phyloP scores from a whole-genome alignment of 805 yeast species.

The Candida montana region DNA sequence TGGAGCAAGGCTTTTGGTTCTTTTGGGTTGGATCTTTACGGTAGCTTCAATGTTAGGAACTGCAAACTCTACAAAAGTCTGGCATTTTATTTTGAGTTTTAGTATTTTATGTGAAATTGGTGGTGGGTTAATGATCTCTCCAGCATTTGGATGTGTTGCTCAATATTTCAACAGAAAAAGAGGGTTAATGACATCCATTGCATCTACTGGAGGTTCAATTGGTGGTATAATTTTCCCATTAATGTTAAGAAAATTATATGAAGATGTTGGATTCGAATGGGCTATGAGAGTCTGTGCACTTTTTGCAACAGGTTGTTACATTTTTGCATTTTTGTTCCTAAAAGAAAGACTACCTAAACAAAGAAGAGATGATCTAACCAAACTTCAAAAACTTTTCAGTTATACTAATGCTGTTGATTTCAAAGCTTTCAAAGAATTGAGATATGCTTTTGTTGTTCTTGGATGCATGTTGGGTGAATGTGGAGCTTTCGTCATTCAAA shows the following conservation, averaged over 20 bases:
- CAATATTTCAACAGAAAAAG: slow-evolving; percentile 59
- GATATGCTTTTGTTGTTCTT: slow-evolving; percentile 37
- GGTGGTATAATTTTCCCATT: slow-evolving; percentile 54
- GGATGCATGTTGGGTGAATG: slow-evolving; percentile 46
- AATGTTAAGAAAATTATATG: slow-evolving; percentile 42
- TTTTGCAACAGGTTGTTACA: slow-evolving; percentile 33
- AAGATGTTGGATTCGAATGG: slow-evolving; percentile 48
- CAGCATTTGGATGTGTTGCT: slow-evolving; percentile 52
- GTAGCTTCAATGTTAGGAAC: slow-evolving; percentile 47
- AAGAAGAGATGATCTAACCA: slow-evolving; percentile 20
- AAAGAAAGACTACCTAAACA: slow-evolving; percentile 36
- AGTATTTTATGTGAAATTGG: slow-evolving; percentile 53
- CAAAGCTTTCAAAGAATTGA: slow-evolving; percentile 37
- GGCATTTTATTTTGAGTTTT: slow-evolving; percentile 58
- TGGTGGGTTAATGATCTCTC: slow-evolving; percentile 50
- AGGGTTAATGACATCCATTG: slow-evolving; percentile 47
- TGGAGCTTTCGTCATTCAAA: slow-evolving; percentile 37
- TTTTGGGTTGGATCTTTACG: slow-evolving; percentile 35
- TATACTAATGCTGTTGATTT: slow-evolving; percentile 27
- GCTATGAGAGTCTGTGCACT: slow-evolving; percentile 49
- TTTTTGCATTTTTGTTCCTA: slow-evolving; percentile 29
- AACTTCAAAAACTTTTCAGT: slow-evolving; percentile 23
- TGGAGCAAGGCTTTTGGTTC: slow-evolving; percentile 41
- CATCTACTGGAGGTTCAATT: slow-evolving; percentile 47
- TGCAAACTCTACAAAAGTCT: slow-evolving; percentile 44